phyloP scores from a whole-genome alignment of 2,329 filamentous ascomycete species.

The Ceratocystis diversiconidia region DNA sequence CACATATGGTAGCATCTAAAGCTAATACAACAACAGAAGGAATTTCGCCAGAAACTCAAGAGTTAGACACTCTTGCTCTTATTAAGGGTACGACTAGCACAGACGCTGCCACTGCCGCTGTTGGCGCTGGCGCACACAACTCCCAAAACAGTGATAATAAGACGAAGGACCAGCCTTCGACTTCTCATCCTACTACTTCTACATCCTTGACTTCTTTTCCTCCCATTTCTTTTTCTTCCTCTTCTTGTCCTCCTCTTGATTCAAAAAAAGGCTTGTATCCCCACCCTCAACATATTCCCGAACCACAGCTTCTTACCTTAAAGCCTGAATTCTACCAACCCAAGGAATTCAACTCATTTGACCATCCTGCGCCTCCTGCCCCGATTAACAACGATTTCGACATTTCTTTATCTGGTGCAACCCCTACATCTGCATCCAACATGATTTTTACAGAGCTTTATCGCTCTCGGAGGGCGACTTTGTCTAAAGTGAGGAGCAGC shows the following conservation, averaged over 20 bases:
- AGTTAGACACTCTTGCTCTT: background rate
- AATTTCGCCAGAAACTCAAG: constrained; percentile 9
- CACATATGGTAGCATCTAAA: background rate
- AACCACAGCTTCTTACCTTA: constrained; percentile 14
- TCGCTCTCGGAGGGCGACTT: constrained; percentile 39
- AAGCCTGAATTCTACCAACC: constrained; percentile 13
- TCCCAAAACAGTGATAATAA: constrained; percentile 15
- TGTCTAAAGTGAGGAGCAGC: constrained; percentile 29
- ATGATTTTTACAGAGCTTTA: constrained; percentile 49
- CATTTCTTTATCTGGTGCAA: constrained; percentile 5
- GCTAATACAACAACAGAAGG: constrained; percentile 5
- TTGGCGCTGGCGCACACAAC: background rate
- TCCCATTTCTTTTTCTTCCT: constrained; percentile 18
- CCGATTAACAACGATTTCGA: constrained; percentile 10
- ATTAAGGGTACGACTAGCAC: constrained; percentile 8
- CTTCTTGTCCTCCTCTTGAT: constrained; percentile 11
- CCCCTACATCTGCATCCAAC: constrained; percentile 22
- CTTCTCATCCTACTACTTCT: constrained; percentile 11
- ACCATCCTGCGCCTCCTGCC: constrained; percentile 11
- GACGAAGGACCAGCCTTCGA: constrained; percentile 5
- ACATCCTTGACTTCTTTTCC: constrained; percentile 20
- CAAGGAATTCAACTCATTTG: constrained; percentile 17
- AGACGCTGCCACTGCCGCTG: constrained; percentile 9
- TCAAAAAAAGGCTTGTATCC: constrained; percentile 15
- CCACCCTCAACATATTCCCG: constrained; percentile 10